Evolutionary conservation across 192 early-diverging fungal genomes (phyloP).

Genomic region (Lobosporangium transversale): DNA sequence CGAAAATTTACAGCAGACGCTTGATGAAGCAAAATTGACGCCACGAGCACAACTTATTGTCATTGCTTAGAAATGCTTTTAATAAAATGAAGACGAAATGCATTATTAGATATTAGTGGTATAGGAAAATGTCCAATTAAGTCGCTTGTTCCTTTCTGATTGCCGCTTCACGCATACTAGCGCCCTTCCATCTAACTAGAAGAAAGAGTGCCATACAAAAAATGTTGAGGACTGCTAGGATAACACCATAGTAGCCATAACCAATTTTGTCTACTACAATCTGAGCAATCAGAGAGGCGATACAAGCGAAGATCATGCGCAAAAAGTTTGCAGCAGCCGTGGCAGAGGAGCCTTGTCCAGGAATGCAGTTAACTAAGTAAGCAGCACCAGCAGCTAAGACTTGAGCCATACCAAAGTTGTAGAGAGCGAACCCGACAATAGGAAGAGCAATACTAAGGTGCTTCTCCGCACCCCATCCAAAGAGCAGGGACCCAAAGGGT

Average conservation of each 20-base stretch:
- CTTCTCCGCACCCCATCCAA: constrained; percentile 56
- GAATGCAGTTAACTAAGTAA: constrained; percentile 58
- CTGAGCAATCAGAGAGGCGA: constrained; percentile 51
- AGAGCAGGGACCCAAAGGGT: constrained; percentile 56
- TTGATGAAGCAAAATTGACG: constrained; percentile 42
- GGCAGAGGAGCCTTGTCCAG: constrained; percentile 57
- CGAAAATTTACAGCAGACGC: constrained; percentile 26
- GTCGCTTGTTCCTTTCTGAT: constrained; percentile 33
- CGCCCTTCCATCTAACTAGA: constrained; percentile 54
- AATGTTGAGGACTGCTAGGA: constrained; percentile 53
- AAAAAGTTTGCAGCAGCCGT: constrained; percentile 58
- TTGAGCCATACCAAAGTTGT: constrained; percentile 59
- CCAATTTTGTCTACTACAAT: constrained; percentile 53
- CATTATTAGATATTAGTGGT: too few species aligned
- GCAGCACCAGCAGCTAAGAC: constrained; percentile 52
- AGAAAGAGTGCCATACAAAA: constrained; percentile 45
- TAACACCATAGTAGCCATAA: constrained; percentile 51
- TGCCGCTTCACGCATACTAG: constrained; percentile 45
- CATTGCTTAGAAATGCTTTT: background rate
- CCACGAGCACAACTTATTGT: constrained; percentile 46
- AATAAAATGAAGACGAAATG: too few species aligned
- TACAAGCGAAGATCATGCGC: constrained; percentile 54
- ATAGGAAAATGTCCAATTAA: too few species aligned
- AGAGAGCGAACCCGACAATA: constrained; percentile 57
- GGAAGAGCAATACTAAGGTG: constrained; percentile 48